Evolutionary conservation across 129 eudicot genomes (phyloP).

Genomic region (Chrysanthemum seticuspe): DNA sequence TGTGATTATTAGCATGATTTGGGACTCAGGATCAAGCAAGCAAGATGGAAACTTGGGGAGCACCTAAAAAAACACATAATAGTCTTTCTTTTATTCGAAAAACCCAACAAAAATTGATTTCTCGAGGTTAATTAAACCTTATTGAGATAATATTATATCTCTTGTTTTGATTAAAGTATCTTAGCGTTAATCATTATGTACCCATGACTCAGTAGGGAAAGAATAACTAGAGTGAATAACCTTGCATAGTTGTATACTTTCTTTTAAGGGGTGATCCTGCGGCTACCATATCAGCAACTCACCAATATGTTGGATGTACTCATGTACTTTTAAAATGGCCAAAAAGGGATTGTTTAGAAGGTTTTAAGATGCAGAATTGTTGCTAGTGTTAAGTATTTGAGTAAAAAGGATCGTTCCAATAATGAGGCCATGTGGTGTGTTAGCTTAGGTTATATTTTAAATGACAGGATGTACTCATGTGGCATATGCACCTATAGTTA

Average conservation of each 20-base stretch:
- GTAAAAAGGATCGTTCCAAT: constrained; percentile 26
- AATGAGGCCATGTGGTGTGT: constrained; percentile 51
- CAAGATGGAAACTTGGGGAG: constrained; percentile 26
- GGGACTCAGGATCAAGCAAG: constrained; percentile 28
- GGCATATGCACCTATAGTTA: constrained; percentile 20
- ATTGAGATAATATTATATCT: constrained; percentile 20
- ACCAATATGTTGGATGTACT: constrained; percentile 35
- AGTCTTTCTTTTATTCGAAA: constrained; percentile 25
- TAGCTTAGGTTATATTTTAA: constrained; percentile 11
- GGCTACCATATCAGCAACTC: constrained; percentile 35
- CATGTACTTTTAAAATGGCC: neutral
- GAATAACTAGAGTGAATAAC: constrained; percentile 24
- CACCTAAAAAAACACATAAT: constrained; percentile 35
- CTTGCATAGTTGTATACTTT: constrained; percentile 25
- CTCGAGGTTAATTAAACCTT: constrained; percentile 16
- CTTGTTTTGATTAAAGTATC: constrained; percentile 33
- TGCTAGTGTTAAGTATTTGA: constrained; percentile 16
- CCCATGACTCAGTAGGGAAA: constrained; percentile 28
- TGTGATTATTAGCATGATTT: constrained; percentile 42
- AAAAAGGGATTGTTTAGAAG: constrained; percentile 28
- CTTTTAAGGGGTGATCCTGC: constrained; percentile 20
- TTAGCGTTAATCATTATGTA: constrained; percentile 44
- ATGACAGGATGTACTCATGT: constrained; percentile 27
- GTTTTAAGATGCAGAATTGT: constrained; percentile 13
- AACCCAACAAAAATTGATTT: constrained; percentile 27